These are phyloP conservation scores for Candolleomyces eurysporus DNA, from an alignment of 768 basidiomycete species.

Conservation along the genomic window DNA sequence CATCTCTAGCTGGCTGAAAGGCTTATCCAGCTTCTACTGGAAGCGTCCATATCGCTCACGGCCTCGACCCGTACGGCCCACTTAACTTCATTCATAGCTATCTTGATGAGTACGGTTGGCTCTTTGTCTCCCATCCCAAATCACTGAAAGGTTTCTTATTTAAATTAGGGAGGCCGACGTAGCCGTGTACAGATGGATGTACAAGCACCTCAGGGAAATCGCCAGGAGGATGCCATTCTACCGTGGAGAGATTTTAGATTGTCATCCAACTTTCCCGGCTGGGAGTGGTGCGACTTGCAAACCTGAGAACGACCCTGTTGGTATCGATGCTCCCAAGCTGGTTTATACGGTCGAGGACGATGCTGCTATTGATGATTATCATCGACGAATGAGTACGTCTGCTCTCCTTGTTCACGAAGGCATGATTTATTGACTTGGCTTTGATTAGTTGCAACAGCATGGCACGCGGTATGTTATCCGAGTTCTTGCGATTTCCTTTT, in stretches of 20 bases:
- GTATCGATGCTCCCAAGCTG: slow-evolving; percentile 32
- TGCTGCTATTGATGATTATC: slow-evolving; percentile 38
- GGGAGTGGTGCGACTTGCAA: slow-evolving; percentile 29
- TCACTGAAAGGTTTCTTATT: background rate
- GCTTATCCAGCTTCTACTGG: slow-evolving; percentile 45
- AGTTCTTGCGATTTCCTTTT: background rate
- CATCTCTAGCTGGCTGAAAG: background rate
- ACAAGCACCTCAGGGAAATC: slow-evolving; percentile 56
- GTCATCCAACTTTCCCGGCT: slow-evolving; percentile 36
- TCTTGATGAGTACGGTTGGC: slow-evolving; percentile 34
- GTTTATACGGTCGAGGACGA: slow-evolving; percentile 41
- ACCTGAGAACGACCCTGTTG: slow-evolving; percentile 26
- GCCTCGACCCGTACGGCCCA: slow-evolving; percentile 37
- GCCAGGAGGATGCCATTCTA: slow-evolving; percentile 50
- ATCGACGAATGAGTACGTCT: slow-evolving; percentile 10
- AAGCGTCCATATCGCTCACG: slow-evolving; percentile 46
- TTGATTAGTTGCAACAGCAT: slow-evolving; percentile 36
- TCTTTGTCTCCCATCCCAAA: background rate
- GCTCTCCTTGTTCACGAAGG: background rate
- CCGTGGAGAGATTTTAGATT: slow-evolving; percentile 34
- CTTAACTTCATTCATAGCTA: slow-evolving; percentile 46
- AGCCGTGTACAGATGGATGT: slow-evolving; percentile 44
- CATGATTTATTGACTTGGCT: background rate
- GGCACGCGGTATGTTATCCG: slow-evolving; percentile 48
- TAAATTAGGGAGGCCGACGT: slow-evolving; percentile 40